Conservation (phyloP, 2,329 filamentous ascomycete genomes). For the Penicillium sp. region DNA sequence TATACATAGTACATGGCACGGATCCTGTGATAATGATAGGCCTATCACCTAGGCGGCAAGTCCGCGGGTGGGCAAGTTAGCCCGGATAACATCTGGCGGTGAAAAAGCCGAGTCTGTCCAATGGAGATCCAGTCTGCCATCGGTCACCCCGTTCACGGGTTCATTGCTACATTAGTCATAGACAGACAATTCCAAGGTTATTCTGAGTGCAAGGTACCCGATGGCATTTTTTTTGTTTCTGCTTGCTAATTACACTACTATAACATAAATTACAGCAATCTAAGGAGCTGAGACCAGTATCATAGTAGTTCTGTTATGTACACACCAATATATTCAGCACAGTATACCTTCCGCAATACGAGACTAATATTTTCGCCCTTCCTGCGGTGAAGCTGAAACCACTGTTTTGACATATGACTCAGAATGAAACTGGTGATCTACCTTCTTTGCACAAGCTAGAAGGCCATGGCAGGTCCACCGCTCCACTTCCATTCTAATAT, state of each 20-base stretch:
- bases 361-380: neutral
- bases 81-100: constrained; percentile 22
- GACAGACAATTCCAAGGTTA: neutral
- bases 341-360: neutral
- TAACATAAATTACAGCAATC: neutral
- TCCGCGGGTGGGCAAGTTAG: constrained; percentile 1
- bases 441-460: constrained; percentile 11
- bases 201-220: constrained; percentile 2
- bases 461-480: constrained; percentile 8
- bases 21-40: constrained; percentile 16
- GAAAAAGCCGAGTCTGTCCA: constrained; percentile 19
- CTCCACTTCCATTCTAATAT: constrained; percentile 1
- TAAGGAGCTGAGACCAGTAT: neutral
- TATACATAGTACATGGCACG: constrained; percentile 15
- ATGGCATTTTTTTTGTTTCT: neutral
- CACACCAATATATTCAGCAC: too few relatives aligned
- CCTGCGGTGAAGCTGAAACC: constrained; percentile 10
- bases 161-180: constrained; percentile 4
- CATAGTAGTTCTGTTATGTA: neutral
- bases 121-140: constrained; percentile 16
- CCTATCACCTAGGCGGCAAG: constrained; percentile 14
- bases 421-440: constrained; percentile 9
- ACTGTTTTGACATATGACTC: constrained; percentile 4
- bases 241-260: neutral
- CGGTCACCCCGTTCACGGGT: constrained; percentile 4